Percentiles rank a stretch among this genome's conserved stretches.
Evolutionary conservation across 1,284 basidiomycete genomes (phyloP).

Genomic region (Austropuccinia psidii): DNA sequence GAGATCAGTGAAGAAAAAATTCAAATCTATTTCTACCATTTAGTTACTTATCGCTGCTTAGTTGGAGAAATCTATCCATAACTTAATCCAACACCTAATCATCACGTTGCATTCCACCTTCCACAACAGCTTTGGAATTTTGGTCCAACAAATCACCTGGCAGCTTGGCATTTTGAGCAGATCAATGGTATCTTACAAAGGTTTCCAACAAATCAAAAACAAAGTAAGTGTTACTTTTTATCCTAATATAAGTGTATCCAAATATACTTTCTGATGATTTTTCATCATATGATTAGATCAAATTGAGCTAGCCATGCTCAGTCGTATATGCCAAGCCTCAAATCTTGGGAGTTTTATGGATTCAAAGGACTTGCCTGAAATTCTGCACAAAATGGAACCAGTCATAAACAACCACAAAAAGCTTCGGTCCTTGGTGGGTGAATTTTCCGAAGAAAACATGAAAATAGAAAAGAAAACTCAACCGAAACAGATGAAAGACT

Average conservation of each 20-base stretch:
- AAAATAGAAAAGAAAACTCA: not conserved
- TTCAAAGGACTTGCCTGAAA: not conserved
- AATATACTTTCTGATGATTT: not conserved
- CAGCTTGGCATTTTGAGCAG: slow-evolving; percentile 21
- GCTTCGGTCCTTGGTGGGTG: not conserved
- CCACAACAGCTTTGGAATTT: not conserved
- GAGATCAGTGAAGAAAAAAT: not conserved
- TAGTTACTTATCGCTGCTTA: slow-evolving; percentile 8
- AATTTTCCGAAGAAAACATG: not conserved
- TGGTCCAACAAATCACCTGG: slow-evolving; percentile 3
- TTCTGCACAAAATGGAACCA: not conserved
- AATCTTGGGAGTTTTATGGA: slow-evolving; percentile 2
- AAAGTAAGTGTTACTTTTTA: not conserved
- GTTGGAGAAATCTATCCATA: not conserved
- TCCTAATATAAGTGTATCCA: not conserved
- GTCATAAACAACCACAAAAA: not conserved
- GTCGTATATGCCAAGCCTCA: slow-evolving; percentile 7
- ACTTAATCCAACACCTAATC: slow-evolving; percentile 20
- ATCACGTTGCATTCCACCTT: slow-evolving; percentile 26
- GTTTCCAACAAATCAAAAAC: slow-evolving; percentile 10
- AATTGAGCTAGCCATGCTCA: not conserved
- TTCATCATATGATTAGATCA: slow-evolving; percentile 1
- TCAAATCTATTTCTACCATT: slow-evolving; percentile 7
- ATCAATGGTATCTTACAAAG: slow-evolving; percentile 25
- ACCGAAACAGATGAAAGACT: not conserved